These are phyloP conservation scores for Naegleria fowleri DNA, from an alignment of 208 protist species.

Conservation along the genomic window DNA sequence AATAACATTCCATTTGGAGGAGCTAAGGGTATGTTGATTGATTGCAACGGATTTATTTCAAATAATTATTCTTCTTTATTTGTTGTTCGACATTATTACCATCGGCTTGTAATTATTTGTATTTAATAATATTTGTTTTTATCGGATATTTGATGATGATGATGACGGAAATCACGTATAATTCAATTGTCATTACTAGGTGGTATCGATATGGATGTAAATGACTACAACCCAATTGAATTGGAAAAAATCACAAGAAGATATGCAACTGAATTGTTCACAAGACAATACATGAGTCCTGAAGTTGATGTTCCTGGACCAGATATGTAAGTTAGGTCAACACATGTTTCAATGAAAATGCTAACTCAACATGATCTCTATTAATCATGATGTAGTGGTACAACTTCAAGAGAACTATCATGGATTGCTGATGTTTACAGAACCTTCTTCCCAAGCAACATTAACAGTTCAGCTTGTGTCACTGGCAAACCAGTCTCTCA, in stretches of 20 bases:
- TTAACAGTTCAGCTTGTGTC: slow-evolving; percentile 58
- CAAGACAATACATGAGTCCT: slow-evolving; percentile 59
- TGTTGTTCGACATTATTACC: not conserved
- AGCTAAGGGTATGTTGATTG: slow-evolving; percentile 44
- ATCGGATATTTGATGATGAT: not conserved
- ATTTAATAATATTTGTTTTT: not conserved
- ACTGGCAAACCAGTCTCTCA: slow-evolving; percentile 64
- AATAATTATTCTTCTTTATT: not conserved
- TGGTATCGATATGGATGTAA: slow-evolving; percentile 64
- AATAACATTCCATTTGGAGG: slow-evolving; percentile 72
- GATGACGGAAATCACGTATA: no score
- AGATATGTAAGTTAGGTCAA: slow-evolving; percentile 52
- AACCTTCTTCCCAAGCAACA: slow-evolving; percentile 18
- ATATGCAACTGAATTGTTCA: slow-evolving; percentile 60
- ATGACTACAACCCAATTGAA: slow-evolving; percentile 55
- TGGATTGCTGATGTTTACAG: slow-evolving; percentile 57
- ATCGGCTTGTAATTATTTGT: no score
- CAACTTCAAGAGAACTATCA: slow-evolving; percentile 64
- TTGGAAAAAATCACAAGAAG: slow-evolving; percentile 68
- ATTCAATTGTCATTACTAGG: slow-evolving; percentile 42
- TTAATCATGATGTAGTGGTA: no score
- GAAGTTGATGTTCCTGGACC: slow-evolving; percentile 52
- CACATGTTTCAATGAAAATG: no score
- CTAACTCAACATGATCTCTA: no score
- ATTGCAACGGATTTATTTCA: not conserved